Conservation (phyloP, 2,329 filamentous ascomycete species). For the Aspergillus sp. region DNA sequence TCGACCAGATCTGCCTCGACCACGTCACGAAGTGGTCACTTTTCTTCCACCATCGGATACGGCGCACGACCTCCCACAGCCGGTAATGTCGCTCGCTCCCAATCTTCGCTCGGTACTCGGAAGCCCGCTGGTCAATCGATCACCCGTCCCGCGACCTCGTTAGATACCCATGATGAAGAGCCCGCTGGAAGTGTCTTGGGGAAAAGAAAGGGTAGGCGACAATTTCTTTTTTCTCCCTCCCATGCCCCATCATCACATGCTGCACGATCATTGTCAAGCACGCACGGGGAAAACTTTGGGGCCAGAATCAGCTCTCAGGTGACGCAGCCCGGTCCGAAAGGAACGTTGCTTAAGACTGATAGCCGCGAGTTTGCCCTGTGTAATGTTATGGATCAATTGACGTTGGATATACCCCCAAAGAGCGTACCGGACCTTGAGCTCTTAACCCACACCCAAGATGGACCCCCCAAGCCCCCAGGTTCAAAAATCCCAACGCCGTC, state of each 20-base stretch:
- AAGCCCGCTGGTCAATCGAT: conserved; percentile 42
- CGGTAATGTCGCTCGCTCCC: conserved; percentile 42
- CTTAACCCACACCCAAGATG: conserved; percentile 6
- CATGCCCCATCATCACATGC: conserved; percentile 12
- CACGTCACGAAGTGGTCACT: conserved; percentile 44
- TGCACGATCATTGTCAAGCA: conserved; percentile 8
- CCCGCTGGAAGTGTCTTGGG: conserved; percentile 32
- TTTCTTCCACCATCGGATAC: conserved; percentile 55
- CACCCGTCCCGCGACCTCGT: conserved; percentile 37
- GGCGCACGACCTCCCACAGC: conserved; percentile 44
- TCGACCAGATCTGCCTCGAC: conserved; percentile 34
- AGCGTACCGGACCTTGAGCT: conserved; percentile 1
- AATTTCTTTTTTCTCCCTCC: conserved; percentile 27
- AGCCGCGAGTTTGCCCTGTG: conserved; percentile 2
- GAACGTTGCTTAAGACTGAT: neutral
- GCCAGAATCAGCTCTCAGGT: neutral
- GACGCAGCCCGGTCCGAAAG: neutral
- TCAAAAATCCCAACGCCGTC: conserved; percentile 14
- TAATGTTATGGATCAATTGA: conserved; percentile 4
- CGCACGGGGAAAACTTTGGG: neutral
- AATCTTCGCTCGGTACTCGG: conserved; percentile 50
- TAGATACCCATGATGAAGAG: conserved; percentile 38
- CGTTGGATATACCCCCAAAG: conserved; percentile 5
- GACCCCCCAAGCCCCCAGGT: conserved; percentile 7
- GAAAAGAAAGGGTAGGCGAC: conserved; percentile 51